phyloP scores from a whole-genome alignment of 1,139 yeast genomes.

The Wickerhamiella infanticola region DNA sequence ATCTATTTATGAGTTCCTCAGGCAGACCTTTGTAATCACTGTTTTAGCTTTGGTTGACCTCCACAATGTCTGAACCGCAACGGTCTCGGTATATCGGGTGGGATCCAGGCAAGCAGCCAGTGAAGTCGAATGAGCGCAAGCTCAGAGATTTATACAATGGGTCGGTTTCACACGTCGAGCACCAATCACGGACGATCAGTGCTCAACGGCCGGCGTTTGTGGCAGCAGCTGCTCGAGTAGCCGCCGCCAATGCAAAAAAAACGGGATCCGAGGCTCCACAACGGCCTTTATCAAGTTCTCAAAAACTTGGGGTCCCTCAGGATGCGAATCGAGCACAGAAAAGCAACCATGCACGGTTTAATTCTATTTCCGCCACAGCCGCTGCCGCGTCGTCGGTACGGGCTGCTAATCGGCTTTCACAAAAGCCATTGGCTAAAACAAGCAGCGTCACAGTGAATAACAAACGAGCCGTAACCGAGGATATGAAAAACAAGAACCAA shows the following conservation, averaged over 20 bases:
- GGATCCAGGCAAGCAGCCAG: constrained; percentile 1
- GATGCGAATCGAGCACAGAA: too few relatives aligned
- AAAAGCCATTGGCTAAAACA: too few relatives aligned
- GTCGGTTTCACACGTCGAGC: neutral
- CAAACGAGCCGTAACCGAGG: too few relatives aligned
- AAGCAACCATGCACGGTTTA: too few relatives aligned
- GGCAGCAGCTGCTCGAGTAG: constrained; percentile 3
- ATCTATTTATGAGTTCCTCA: neutral
- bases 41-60: neutral
- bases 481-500: too few relatives aligned
- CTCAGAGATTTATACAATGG: neutral
- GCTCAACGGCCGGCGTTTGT: constrained; percentile 1
- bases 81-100: neutral
- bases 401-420: too few relatives aligned
- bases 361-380: too few relatives aligned
- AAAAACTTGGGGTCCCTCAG: too few relatives aligned
- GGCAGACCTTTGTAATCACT: neutral
- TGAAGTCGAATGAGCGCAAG: neutral
- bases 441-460: too few relatives aligned
- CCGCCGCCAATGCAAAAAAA: neutral
- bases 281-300: too few relatives aligned
- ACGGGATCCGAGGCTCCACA: neutral
- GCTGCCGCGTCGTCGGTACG: too few relatives aligned
- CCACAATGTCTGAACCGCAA: neutral
- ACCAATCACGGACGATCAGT: neutral